Conservation (phyloP, 148 eudicot species). For the Dianthus caryophyllus region DNA sequence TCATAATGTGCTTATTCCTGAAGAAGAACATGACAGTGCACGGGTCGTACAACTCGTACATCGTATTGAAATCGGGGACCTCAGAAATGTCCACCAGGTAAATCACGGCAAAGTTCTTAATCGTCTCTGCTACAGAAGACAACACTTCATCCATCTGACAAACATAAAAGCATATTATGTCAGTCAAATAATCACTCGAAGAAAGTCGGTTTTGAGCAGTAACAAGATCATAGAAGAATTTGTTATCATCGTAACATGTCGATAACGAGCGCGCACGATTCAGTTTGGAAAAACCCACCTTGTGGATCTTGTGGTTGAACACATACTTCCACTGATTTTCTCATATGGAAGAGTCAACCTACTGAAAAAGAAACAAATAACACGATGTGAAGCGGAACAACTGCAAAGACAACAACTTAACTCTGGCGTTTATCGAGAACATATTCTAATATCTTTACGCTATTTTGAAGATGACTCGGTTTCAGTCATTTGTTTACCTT, state of each 20-base stretch:
- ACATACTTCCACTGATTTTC: conserved; percentile 5
- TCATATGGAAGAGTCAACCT: conserved; percentile 8
- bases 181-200: not conserved
- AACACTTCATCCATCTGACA: conserved; percentile 32
- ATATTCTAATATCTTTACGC: too few relatives aligned
- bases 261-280: not conserved
- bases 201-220: too few relatives aligned
- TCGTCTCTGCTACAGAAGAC: conserved; percentile 22
- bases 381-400: conserved; percentile 17
- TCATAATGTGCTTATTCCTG: conserved; percentile 31
- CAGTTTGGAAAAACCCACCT: conserved; percentile 13
- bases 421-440: too few relatives aligned
- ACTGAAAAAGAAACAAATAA: conserved; percentile 21
- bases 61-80: conserved; percentile 30
- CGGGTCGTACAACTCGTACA: conserved; percentile 27
- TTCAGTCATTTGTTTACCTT: too few relatives aligned
- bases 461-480: too few relatives aligned
- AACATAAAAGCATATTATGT: not conserved
- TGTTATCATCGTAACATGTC: not conserved
- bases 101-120: conserved; percentile 25
- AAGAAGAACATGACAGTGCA: conserved; percentile 30
- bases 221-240: not conserved
- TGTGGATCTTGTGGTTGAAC: conserved; percentile 5
- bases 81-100: conserved; percentile 23
- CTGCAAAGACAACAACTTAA: too few relatives aligned